Conservation (phyloP, 495 filamentous ascomycete genomes). For the Aspergillus nanangensis region DNA sequence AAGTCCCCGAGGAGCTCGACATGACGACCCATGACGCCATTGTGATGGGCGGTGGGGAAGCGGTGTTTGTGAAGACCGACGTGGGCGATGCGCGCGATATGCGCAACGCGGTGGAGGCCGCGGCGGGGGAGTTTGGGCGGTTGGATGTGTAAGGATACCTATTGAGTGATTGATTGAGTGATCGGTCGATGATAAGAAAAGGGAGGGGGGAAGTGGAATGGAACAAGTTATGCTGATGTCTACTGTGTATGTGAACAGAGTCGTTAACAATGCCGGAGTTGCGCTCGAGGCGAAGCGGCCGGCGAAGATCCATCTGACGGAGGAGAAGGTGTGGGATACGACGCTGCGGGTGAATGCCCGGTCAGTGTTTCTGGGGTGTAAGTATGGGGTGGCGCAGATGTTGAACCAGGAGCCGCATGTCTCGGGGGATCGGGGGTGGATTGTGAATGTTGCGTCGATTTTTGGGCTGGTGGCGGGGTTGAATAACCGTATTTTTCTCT, state of each 20-base stretch:
- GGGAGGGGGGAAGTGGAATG: too few relatives aligned
- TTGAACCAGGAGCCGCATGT: slow-evolving; percentile 38
- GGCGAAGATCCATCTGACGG: slow-evolving; percentile 25
- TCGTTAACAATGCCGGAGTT: slow-evolving; percentile 53
- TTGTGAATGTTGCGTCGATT: slow-evolving; percentile 47
- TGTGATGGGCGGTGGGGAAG: slow-evolving; percentile 21
- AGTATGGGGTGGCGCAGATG: slow-evolving; percentile 47
- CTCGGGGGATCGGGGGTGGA: slow-evolving; percentile 46
- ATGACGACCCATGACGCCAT: slow-evolving; percentile 34
- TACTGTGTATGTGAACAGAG: slow-evolving; percentile 21
- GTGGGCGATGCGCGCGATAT: slow-evolving; percentile 27
- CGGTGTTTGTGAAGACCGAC: slow-evolving; percentile 36
- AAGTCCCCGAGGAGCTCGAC: slow-evolving; percentile 13
- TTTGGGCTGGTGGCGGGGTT: slow-evolving; percentile 31
- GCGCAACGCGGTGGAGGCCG: slow-evolving; percentile 22
- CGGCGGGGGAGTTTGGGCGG: slow-evolving; percentile 32
- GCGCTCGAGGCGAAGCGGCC: slow-evolving; percentile 12
- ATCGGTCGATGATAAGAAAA: too few relatives aligned
- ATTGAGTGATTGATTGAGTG: too few relatives aligned
- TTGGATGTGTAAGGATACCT: slow-evolving; percentile 45
- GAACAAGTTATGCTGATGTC: too few relatives aligned
- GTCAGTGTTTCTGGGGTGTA: slow-evolving; percentile 45
- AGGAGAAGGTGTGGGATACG: slow-evolving; percentile 32
- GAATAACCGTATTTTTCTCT: slow-evolving; percentile 5
- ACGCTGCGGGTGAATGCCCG: slow-evolving; percentile 38